Base-by-base conservation (phyloP, 129 eudicot genomes). In the Artemisia argyi region DNA sequence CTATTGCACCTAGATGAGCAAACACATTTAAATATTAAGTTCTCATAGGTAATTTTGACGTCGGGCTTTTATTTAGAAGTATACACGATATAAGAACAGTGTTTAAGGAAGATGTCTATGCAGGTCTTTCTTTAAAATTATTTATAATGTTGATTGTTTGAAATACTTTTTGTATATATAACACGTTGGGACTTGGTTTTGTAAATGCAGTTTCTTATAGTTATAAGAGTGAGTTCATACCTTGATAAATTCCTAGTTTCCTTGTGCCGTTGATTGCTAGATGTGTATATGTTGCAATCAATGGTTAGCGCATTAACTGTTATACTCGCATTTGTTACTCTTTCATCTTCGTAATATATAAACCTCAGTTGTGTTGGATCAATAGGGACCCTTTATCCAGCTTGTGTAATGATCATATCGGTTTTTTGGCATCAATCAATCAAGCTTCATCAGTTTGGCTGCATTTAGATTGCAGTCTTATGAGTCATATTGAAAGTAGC, bases 1-100 rank as follows among this genome's bases (percentile, higher is more conserved):
- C 78, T 35, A 83, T 93, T 75, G 48, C 79, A 32, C 98, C 98
- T 18, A 82, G 98, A 79, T 90, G 82, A 84, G 73, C 62, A 64
- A 20, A 22, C 46, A 9, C 7, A 7, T 72, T 6, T 32, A 52
- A 12, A 8, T 5, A 57, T 7, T 63, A 61, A 47, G 68, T 61
- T 62, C 9, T 17, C 58, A 47, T 57, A 28, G 61, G 32, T 76
- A 56, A 68, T 30, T 68, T 66, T 58, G 18, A 35, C 8, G 28
- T 30, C 19, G 63, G 59, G 35, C 19, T 61, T 60, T 7, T 59
- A 7, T 72, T 24, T 46, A 4, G 44, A 11, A 18, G 39, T n/a
- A 17, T 56, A 10, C 8, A 48, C 1, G 4, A 14, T 7, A 50
- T 19, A 6, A 19, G 42, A 14, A 71, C 56, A 39, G 16, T 57